Conservation (phyloP, 306 rosid genomes). For the Medicago arabica region DNA sequence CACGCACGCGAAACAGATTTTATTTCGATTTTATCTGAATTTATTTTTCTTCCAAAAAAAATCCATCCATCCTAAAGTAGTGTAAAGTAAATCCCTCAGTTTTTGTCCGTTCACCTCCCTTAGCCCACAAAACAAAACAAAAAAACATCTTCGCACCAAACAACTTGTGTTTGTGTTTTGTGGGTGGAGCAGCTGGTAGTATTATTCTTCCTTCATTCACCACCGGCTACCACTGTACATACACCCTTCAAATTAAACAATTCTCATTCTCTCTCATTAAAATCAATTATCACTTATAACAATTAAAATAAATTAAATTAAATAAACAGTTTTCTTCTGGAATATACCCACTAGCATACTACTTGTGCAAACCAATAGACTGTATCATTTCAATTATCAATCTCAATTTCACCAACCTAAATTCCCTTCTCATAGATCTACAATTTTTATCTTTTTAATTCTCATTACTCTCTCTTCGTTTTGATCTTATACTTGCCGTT, state of each 20-base stretch:
- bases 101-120: conserved; percentile 45
- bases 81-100: not conserved
- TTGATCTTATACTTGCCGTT: conserved; percentile 29
- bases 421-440: conserved; percentile 47
- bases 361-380: not conserved
- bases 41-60: not conserved
- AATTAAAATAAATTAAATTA: not conserved
- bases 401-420: conserved; percentile 30
- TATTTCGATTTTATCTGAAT: not conserved
- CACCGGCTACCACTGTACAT: conserved; percentile 13
- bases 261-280: not conserved
- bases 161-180: not conserved
- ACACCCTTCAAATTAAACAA: not conserved
- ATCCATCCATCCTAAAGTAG: conserved; percentile 14
- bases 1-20: not conserved
- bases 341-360: conserved; percentile 35
- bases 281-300: not conserved
- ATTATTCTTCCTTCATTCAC: not conserved
- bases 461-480: conserved; percentile 28
- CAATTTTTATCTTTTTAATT: conserved; percentile 5
- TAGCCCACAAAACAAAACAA: conserved; percentile 32
- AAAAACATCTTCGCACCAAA: conserved; percentile 35
- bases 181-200: conserved; percentile 28
- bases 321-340: conserved; percentile 27
- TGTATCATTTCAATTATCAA: not conserved